phyloP scores from a whole-genome alignment of 2,329 filamentous ascomycete species.

The Hawksworthiomyces lignivorus region DNA sequence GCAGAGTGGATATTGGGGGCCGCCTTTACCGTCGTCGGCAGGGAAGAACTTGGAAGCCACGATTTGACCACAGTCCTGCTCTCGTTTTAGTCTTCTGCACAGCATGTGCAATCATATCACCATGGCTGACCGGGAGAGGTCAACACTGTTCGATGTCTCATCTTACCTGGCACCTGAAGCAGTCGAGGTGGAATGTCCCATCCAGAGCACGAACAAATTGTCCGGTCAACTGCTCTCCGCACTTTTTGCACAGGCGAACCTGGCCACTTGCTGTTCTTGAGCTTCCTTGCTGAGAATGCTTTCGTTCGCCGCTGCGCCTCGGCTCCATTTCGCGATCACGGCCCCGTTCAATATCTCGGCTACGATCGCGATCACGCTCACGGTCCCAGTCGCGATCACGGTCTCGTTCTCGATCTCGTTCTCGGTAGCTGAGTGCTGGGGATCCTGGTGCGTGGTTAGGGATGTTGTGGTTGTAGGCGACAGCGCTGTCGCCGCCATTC shows the following conservation, averaged over 20 bases:
- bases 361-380: constrained; percentile 21
- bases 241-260: constrained; percentile 73
- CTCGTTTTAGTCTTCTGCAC: constrained; percentile 41
- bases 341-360: constrained; percentile 20
- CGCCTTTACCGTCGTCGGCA: constrained; percentile 80
- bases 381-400: constrained; percentile 23
- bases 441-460: constrained; percentile 25
- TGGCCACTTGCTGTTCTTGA: constrained; percentile 52
- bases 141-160: too few relatives aligned
- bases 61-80: constrained; percentile 88
- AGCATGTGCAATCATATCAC: too few relatives aligned
- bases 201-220: constrained; percentile 93
- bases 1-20: constrained; percentile 86
- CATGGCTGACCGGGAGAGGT: too few relatives aligned
- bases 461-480: constrained; percentile 16
- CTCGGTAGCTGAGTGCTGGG: constrained; percentile 27
- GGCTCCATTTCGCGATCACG: constrained; percentile 31
- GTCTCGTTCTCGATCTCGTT: constrained; percentile 21
- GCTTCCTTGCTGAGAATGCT: constrained; percentile 27
- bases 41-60: constrained; percentile 99
- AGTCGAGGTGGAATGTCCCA: constrained; percentile 93
- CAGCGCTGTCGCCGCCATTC: constrained; percentile 12
- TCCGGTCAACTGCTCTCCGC: constrained; percentile 76
- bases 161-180: constrained; percentile 91
- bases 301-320: constrained; percentile 49